A percentile compares a stretch with the other conserved stretches of the same genome.
Conservation (phyloP, 2,329 filamentous ascomycete genomes). For the Verticillium nonalfalfae region DNA sequence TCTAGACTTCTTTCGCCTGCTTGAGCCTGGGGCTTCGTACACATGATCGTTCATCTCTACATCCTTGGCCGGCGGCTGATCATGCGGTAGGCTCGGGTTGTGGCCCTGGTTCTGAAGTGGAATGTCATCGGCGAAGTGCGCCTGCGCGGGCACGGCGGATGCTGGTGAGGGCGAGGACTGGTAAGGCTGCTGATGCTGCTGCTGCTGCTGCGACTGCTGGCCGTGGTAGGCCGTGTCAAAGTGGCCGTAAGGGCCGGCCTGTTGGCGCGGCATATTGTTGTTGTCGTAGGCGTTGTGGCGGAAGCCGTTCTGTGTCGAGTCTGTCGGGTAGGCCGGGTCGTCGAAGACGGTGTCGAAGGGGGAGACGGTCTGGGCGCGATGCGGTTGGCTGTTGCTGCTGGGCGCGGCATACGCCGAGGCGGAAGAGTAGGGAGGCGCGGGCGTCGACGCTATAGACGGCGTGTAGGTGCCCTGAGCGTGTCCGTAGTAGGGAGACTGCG, state of each 20-base stretch:
- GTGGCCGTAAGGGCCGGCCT: slow-evolving; percentile 19
- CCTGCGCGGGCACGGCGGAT: slow-evolving; percentile 17
- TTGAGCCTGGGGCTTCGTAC: slow-evolving; percentile 42
- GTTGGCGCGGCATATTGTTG: slow-evolving; percentile 18
- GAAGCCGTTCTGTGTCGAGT: slow-evolving; percentile 23
- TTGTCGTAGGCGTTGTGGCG: slow-evolving; percentile 17
- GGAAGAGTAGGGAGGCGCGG: slow-evolving; percentile 29
- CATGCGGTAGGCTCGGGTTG: neutral
- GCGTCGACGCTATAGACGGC: slow-evolving; percentile 31
- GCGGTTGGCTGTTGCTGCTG: slow-evolving; percentile 17
- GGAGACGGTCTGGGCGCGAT: slow-evolving; percentile 33
- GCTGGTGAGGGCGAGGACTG: slow-evolving; percentile 22
- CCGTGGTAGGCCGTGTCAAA: slow-evolving; percentile 56
- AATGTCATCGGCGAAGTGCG: slow-evolving; percentile 42
- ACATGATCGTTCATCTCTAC: slow-evolving; percentile 48
- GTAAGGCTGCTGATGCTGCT: slow-evolving; percentile 20
- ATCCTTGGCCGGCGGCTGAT: slow-evolving; percentile 25
- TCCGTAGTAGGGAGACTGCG: slow-evolving; percentile 34
- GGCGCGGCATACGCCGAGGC: slow-evolving; percentile 5
- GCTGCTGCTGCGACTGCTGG: neutral
- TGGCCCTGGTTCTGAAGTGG: slow-evolving; percentile 44
- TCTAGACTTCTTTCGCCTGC: slow-evolving; percentile 22
- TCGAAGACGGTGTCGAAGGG: slow-evolving; percentile 64
- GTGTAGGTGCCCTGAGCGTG: slow-evolving; percentile 26
- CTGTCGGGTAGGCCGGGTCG: slow-evolving; percentile 58